Base-by-base conservation (phyloP, 345 rosid genomes). In the Orychophragmus violaceus region DNA sequence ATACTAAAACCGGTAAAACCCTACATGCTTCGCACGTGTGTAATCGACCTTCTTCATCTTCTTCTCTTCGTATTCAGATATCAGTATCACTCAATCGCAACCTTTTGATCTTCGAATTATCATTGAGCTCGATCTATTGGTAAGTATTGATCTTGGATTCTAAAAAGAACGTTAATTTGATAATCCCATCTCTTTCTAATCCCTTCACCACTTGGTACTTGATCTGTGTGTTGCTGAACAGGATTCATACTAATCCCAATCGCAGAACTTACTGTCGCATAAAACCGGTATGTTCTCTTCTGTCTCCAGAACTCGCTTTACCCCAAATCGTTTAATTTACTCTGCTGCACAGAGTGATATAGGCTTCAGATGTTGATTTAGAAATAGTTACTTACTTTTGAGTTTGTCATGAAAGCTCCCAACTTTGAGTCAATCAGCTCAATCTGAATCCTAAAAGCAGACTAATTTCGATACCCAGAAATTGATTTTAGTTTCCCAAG, bases 1-100 rank as follows among this genome's bases (percentile, higher is more conserved):
- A 64, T 27, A 1, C 3, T 59, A 25, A 9, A n/a, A n/a, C n/a
- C n/a, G n/a, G n/a, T n/a, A n/a, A n/a, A 72, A 58, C 60, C 71
- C 71, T 72, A 64, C 76, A 64, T 17, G 76, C 65, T 72, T 72
- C 16, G 28, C 76, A 72, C 76, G 70, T 71, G 74, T 41, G n/a
- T n/a, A 14, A 70, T 21, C 44, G 21, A 19, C 8, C 14, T 36
- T 8, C 59, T 18, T 45, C 66, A 13, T 33, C 50, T 10, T n/a
- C n/a, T n/a, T n/a, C n/a, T n/a, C n/a, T n/a, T n/a, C n/a, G n/a
- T n/a, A n/a, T 24, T 33, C 37, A 48, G 25, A 30, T 9, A 18
- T n/a, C n/a, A n/a, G n/a, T n/a, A n/a, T 45, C 51, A 19, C 17
- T 35, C 1, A 53, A 32, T 39, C 61, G 53, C 39, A 9, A 36